These are phyloP conservation scores for Paratinospora sagittata DNA, from an alignment of 164 flowering plant genomes.

Conservation along the genomic window DNA sequence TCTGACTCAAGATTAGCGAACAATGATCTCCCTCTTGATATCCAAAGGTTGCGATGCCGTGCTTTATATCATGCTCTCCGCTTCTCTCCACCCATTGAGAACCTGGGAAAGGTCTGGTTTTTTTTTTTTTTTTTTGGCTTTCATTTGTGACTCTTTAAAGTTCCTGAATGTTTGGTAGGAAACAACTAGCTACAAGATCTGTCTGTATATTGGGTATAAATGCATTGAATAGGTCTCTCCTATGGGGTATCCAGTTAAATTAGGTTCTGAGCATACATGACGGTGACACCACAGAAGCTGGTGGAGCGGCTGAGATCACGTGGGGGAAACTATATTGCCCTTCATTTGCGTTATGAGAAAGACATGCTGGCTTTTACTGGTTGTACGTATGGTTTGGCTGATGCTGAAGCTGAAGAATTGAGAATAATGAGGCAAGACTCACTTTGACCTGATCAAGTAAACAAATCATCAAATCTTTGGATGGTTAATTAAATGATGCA, in stretches of 20 bases:
- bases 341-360: constrained; percentile 92
- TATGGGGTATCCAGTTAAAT: constrained; percentile 63
- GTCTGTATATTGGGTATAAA: constrained; percentile 15
- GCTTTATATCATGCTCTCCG: constrained; percentile 81
- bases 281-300: constrained; percentile 89
- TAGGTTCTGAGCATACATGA: constrained; percentile 82
- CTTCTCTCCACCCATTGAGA: constrained; percentile 78
- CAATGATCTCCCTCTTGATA: constrained; percentile 87
- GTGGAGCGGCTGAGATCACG: constrained; percentile 81
- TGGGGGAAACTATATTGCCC: constrained; percentile 70
- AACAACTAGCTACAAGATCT: background rate
- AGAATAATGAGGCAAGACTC: constrained; percentile 63
- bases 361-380: constrained; percentile 97
- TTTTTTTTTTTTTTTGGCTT: background rate
- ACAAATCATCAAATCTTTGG: background rate
- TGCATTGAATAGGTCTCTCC: constrained; percentile 62
- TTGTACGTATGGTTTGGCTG: constrained; percentile 77
- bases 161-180: background rate
- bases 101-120: constrained; percentile 70
- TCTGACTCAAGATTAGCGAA: constrained; percentile 95
- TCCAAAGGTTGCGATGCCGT: constrained; percentile 92
- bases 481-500: background rate
- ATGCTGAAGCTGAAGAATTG: constrained; percentile 76
- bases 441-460: background rate
- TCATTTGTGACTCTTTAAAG: background rate